These are phyloP conservation scores for Trametes sanguinea DNA, from an alignment of 768 basidiomycete species.

Conservation along the genomic window DNA sequence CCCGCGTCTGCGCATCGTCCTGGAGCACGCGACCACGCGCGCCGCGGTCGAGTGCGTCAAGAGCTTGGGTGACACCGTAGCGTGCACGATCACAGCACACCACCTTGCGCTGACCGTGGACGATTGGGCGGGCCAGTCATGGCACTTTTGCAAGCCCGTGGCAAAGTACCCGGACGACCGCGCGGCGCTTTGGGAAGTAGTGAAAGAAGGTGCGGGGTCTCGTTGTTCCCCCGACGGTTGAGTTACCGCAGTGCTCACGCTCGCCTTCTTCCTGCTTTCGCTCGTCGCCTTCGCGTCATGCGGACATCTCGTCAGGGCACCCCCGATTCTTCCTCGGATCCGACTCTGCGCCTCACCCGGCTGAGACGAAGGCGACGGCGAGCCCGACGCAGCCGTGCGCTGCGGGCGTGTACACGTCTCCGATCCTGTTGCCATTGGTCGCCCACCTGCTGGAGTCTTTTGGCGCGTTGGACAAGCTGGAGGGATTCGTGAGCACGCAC, in stretches of 20 bases:
- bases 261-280: neutral
- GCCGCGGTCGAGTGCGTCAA: conserved; percentile 89
- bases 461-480: conserved; percentile 78
- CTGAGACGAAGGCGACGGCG: conserved; percentile 64
- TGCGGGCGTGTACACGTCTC: conserved; percentile 94
- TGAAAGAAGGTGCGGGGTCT: conserved; percentile 60
- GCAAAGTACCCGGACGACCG: conserved; percentile 96
- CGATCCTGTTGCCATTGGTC: conserved; percentile 86
- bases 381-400: conserved; percentile 78
- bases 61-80: conserved; percentile 77
- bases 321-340: conserved; percentile 97
- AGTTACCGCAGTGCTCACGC: conserved; percentile 3
- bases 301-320: conserved; percentile 54
- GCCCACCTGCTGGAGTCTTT: conserved; percentile 89
- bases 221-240: conserved; percentile 1
- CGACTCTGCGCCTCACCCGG: conserved; percentile 93
- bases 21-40: conserved; percentile 95
- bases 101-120: conserved; percentile 94
- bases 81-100: conserved; percentile 96
- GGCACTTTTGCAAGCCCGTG: conserved; percentile 97
- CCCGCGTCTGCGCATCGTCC: conserved; percentile 89
- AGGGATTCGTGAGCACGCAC: conserved; percentile 74
- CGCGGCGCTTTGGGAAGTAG: conserved; percentile 73
- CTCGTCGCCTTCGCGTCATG: neutral
- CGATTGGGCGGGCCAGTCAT: conserved; percentile 94